phyloP scores from a whole-genome alignment of 306 rosid genomes.

The Dryas octopetala region DNA sequence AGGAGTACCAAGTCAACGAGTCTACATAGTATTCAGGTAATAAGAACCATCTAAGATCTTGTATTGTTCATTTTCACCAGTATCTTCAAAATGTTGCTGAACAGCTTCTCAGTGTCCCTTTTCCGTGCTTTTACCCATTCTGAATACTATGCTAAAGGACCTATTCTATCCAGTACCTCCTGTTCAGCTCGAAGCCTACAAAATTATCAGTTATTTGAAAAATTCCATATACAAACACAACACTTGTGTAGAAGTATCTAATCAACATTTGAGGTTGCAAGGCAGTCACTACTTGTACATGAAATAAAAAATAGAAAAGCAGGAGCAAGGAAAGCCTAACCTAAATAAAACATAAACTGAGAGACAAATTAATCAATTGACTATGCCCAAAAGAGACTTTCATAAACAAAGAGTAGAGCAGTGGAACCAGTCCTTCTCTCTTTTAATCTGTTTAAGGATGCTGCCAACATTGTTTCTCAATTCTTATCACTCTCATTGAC shows the following conservation, averaged over 20 bases:
- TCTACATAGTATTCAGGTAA: too few species aligned
- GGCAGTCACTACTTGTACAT: constrained; percentile 11
- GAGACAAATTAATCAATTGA: neutral
- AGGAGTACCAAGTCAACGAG: neutral
- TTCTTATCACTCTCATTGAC: neutral
- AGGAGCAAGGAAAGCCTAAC: neutral
- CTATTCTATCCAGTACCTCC: constrained; percentile 61
- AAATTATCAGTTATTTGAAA: constrained; percentile 15
- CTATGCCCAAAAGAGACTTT: constrained; percentile 3
- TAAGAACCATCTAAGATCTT: too few species aligned
- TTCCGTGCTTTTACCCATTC: constrained; percentile 98
- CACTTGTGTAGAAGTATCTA: neutral
- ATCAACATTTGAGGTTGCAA: constrained; percentile 25
- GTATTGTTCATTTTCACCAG: constrained; percentile 68
- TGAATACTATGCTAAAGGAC: constrained; percentile 78
- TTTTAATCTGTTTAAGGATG: neutral
- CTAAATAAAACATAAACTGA: constrained; percentile 1
- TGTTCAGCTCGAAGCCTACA: constrained; percentile 83
- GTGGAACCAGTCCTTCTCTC: neutral
- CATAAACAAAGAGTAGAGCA: neutral
- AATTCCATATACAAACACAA: constrained; percentile 18
- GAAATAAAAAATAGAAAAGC: constrained; percentile 12
- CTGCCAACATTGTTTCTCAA: neutral
- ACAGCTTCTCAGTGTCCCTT: constrained; percentile 77
- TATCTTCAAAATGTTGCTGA: constrained; percentile 88